Evolutionary conservation across 108 stramenopile genomes (phyloP).

Genomic region (Nannochloropsis gaditana): DNA sequence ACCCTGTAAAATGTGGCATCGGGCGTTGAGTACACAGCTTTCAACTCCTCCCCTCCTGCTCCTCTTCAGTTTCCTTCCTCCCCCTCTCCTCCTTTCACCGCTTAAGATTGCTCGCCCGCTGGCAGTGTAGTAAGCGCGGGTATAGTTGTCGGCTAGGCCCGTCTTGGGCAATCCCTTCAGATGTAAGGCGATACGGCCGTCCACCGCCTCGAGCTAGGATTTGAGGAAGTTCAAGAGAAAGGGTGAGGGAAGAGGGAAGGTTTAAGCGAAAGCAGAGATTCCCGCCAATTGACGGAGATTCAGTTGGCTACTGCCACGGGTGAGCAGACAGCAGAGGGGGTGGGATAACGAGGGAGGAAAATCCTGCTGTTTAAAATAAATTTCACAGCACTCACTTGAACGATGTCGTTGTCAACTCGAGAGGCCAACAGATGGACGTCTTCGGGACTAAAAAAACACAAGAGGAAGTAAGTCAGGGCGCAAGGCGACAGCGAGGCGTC

Average conservation of each 20-base stretch:
- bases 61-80: neutral
- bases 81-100: neutral
- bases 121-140: conserved; percentile 49
- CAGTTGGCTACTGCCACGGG: no score
- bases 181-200: conserved; percentile 39
- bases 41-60: neutral
- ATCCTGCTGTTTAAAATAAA: neutral
- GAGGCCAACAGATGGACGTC: conserved; percentile 49
- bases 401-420: conserved; percentile 48
- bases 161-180: conserved; percentile 35
- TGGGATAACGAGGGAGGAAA: neutral
- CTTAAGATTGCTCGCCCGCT: conserved; percentile 30
- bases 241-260: neutral
- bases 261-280: no score
- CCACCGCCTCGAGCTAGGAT: conserved; percentile 35
- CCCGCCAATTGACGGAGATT: no score
- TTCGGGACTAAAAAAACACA: conserved; percentile 34
- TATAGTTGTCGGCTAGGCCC: conserved; percentile 42
- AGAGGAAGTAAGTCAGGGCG: neutral
- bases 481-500: neutral
- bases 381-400: neutral
- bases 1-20: conserved; percentile 31
- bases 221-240: neutral
- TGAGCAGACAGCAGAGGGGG: no score
- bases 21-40: neutral